Evolutionary conservation across 2,329 filamentous ascomycete genomes (phyloP), one percentile per base, ranked within the genome.

Genomic region (Trichophyton benhamiae): DNA sequence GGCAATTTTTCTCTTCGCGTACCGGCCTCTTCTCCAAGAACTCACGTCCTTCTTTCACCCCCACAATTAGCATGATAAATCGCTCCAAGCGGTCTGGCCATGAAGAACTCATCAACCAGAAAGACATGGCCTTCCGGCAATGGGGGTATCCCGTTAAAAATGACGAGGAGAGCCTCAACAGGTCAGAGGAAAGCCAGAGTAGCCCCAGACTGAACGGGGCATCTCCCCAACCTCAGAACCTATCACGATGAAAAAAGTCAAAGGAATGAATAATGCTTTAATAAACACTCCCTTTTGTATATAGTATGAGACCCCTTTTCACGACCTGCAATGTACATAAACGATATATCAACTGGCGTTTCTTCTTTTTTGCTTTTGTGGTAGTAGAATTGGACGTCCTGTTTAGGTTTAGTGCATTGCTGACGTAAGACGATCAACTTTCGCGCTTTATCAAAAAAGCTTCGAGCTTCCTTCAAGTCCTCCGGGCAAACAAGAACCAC

Each of bases 1-100:
- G 36, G 42, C 57, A 58, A 13, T 58, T 58, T 38, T 58, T 58
- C 20, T 42, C 41, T 25, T 58, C 57, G 22, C 36, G 36, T 20
- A 25, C 33, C 15, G 33, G 57, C 17, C 20, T 58, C 36, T 20
- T 55, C 27, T 55, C 52, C 27, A 55, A 55, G 15, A 58, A 44
- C 11, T 44, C 36, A 27, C 17, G 36, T 11, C 41, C 57, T 25
- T 58, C 57, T 4, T 46, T 42, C 30, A 58, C 57, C 8, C n/a
- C 57, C 25, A 46, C 36, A n/a, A 25, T 44, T 22, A 44, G 57
- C 36, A 44, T 57, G 17, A 25, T 15, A 44, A 17, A 17, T 11
- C 57, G 36, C n/a, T n/a, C 36, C 38, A 58, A 42, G 41, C 17
- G 20, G 13, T 42, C 41, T 44, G 57, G 57, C n/a, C 57, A 58